Evolutionary conservation across 2,329 filamentous ascomycete species (phyloP).

Genomic region (Colletotrichum sidae): DNA sequence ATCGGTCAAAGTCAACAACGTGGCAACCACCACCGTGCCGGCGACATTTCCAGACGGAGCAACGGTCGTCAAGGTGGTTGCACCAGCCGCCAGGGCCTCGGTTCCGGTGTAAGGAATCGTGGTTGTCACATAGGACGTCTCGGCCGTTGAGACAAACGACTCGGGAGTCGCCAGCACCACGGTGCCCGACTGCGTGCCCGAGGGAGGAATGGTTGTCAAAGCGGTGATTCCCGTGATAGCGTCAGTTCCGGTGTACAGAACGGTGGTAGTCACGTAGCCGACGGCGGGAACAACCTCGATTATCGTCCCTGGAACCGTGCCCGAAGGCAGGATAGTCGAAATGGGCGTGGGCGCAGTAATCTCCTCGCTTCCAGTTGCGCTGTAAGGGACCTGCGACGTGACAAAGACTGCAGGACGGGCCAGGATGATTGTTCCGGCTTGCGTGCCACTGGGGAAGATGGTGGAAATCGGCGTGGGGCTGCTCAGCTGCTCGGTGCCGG

Average conservation of each 20-base stretch:
- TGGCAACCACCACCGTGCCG: background rate
- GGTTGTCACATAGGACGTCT: background rate
- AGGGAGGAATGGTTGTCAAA: constrained; percentile 22
- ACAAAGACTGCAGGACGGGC: background rate
- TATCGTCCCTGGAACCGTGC: background rate
- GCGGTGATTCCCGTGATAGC: background rate
- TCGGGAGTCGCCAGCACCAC: constrained; percentile 7
- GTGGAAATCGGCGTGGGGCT: constrained; percentile 8
- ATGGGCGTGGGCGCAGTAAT: background rate
- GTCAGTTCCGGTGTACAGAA: constrained; percentile 2
- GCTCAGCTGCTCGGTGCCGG: constrained; percentile 1
- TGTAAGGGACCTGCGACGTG: background rate
- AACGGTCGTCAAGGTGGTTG: background rate
- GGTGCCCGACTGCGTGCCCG: constrained; percentile 23
- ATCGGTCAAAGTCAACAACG: too few relatives aligned
- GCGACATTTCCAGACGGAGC: background rate
- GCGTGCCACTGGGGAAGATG: constrained; percentile 15
- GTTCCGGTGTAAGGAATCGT: constrained; percentile 4
- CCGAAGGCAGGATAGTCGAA: background rate
- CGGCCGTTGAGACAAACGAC: background rate
- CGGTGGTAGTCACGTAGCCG: background rate
- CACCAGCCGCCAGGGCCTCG: background rate
- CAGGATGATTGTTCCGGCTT: constrained; percentile 25
- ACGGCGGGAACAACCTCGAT: background rate
- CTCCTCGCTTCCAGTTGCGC: background rate